Conservation (phyloP, 2,329 filamentous ascomycete genomes). For the Pezicula carpinea region DNA sequence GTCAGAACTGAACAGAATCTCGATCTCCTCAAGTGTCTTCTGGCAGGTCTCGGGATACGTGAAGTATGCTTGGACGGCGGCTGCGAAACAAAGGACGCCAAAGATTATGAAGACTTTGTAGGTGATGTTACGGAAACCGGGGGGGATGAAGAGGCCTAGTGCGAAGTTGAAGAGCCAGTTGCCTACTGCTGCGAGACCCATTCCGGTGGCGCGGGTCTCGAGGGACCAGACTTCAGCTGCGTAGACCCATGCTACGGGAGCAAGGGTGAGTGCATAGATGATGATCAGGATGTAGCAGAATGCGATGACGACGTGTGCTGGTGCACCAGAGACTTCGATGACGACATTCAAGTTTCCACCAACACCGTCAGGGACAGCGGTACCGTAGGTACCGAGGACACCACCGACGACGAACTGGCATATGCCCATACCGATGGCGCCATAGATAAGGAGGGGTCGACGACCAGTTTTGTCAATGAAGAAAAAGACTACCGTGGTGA, state of each 20-base stretch:
- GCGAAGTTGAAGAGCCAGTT: constrained; percentile 59
- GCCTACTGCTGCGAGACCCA: constrained; percentile 50
- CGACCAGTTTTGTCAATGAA: constrained; percentile 22
- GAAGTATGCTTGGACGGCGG: constrained; percentile 39
- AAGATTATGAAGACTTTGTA: constrained; percentile 50
- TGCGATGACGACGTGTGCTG: constrained; percentile 59
- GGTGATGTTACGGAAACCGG: constrained; percentile 52
- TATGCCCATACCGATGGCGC: constrained; percentile 35
- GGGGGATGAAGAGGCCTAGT: constrained; percentile 52
- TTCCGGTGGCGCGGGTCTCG: constrained; percentile 54
- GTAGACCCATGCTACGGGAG: constrained; percentile 62
- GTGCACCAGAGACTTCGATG: constrained; percentile 45
- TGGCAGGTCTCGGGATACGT: constrained; percentile 33
- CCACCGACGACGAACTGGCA: constrained; percentile 44
- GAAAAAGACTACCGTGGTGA: constrained; percentile 17
- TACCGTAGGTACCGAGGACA: constrained; percentile 36
- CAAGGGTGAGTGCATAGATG: constrained; percentile 59
- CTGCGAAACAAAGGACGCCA: constrained; percentile 40
- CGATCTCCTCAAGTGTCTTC: constrained; percentile 30
- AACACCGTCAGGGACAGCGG: constrained; percentile 38
- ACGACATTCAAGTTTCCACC: constrained; percentile 46
- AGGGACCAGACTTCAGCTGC: constrained; percentile 61
- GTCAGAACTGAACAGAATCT: constrained; percentile 23
- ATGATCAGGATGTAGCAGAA: constrained; percentile 62
- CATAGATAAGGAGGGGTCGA: constrained; percentile 34